Conservation (phyloP, 176 grass and related monocot species). For the Avena sativa region DNA sequence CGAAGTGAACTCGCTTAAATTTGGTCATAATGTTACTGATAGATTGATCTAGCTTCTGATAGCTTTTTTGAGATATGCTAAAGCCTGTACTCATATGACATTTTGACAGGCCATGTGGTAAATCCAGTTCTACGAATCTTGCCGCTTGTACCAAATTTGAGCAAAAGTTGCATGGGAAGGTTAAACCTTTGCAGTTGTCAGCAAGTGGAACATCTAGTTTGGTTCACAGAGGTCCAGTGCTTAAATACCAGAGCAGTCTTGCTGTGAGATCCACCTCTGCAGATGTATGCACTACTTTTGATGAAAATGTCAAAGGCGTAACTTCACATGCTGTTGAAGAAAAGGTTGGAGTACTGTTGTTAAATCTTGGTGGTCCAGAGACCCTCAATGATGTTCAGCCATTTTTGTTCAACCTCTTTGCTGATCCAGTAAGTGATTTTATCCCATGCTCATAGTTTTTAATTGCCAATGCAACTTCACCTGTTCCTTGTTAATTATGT, state of each 20-base stretch:
- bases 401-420: constrained; percentile 96
- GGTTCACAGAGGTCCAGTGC: constrained; percentile 32
- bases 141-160: constrained; percentile 12
- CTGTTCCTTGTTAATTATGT: constrained; percentile 22
- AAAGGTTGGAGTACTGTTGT: constrained; percentile 83
- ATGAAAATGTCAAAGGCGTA: constrained; percentile 38
- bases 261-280: constrained; percentile 41
- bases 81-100: not conserved
- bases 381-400: constrained; percentile 95
- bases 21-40: not conserved
- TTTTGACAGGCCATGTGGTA: constrained; percentile 40
- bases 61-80: not conserved
- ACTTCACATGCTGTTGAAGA: constrained; percentile 51
- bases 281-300: constrained; percentile 43
- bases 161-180: constrained; percentile 17
- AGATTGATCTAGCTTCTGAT: not conserved
- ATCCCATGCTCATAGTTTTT: constrained; percentile 11
- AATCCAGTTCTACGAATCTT: constrained; percentile 2
- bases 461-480: not conserved
- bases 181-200: constrained; percentile 40
- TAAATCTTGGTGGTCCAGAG: constrained; percentile 96
- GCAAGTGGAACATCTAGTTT: constrained; percentile 32
- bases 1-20: not conserved
- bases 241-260: constrained; percentile 31
- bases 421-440: constrained; percentile 74